Conservation (phyloP, 2,329 filamentous ascomycete genomes). For the Alternaria infectoria region DNA sequence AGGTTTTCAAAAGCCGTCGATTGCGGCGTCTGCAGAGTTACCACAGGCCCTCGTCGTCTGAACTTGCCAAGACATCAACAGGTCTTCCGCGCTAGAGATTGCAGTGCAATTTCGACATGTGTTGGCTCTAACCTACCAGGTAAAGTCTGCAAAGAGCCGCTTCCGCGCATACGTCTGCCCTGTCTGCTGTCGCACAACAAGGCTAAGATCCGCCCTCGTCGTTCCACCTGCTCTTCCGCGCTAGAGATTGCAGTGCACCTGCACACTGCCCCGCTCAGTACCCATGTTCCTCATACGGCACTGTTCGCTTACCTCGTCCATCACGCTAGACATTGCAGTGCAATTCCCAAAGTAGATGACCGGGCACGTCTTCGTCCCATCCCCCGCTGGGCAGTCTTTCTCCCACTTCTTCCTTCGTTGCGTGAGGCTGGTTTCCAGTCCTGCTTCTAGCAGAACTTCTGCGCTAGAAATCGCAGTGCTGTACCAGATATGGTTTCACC, state of each 20-base stretch:
- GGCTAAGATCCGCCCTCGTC: not conserved
- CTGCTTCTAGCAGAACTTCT: not conserved
- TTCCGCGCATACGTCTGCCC: not conserved
- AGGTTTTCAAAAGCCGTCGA: not conserved
- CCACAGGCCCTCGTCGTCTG: not conserved
- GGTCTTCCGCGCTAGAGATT: not conserved
- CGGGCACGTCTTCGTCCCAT: no score
- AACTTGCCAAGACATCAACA: not conserved
- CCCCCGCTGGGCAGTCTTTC: no score
- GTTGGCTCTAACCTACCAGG: no score
- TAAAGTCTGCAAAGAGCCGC: not conserved
- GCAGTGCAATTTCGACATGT: no score
- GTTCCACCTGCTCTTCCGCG: not conserved
- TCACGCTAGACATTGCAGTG: no score
- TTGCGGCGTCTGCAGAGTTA: not conserved
- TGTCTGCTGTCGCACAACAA: not conserved
- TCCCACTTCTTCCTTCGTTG: no score
- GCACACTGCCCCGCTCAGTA: no score
- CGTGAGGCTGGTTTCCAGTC: not conserved
- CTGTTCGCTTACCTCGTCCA: no score
- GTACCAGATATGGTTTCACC: no score
- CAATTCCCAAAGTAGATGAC: no score
- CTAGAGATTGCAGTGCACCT: not conserved
- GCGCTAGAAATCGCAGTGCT: not conserved
- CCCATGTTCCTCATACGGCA: no score